Base-by-base conservation (phyloP, 1,139 yeast species). In the Geotrichum restrictum region DNA sequence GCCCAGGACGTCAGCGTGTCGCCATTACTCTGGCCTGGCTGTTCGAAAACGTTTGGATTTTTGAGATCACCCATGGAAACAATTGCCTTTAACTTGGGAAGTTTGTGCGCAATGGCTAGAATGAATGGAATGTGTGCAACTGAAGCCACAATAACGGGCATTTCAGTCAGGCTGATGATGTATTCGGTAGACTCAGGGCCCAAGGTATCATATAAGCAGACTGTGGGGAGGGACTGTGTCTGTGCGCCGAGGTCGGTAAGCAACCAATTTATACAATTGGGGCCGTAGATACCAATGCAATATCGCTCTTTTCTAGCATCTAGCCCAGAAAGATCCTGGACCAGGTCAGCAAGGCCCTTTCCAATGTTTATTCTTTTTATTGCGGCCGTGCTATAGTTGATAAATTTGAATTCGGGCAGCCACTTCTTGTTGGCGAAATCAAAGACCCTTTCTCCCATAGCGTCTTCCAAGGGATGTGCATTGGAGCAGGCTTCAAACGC, bases 171-270 rank as follows among this genome's bases (percentile, higher is more conserved):
- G 51, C 74, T 74, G 67, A 83, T 69, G 57, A 83, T 82, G 63
- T 80, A 80, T 59, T 74, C 74, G 1, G 85, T 76, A 5, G 88
- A 74, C 32, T 74, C 76, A 1, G 81, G 76, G 1, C 88, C 88
- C 61, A 83, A 69, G 2, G 87, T 81, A 58, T 82, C 84, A 64
- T 83, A 83, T 51, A 83, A 68, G 1, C 86, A 78, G n/a, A 85
- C 83, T 57, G 75, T 74, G 38, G 81, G 69, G 54, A 83, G 63
- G 21, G 77, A 70, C 63, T 75, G 79, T 13, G 77, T 68, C 43
- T 75, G 73, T 59, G 82, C 76, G 0, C 85, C 85, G 58, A 80
- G 65, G 61, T 82, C 85, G n/a, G 84, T 65, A 27, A 82, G 62
- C 5, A 74, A 69, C 88, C 88, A 83, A 62, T 82, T 84, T 6